Percentiles rank a stretch among this genome's conserved stretches.
These are phyloP conservation scores for Cryptococcus amylolentus DNA, from an alignment of 1,284 basidiomycete genomes.

Conservation along the genomic window DNA sequence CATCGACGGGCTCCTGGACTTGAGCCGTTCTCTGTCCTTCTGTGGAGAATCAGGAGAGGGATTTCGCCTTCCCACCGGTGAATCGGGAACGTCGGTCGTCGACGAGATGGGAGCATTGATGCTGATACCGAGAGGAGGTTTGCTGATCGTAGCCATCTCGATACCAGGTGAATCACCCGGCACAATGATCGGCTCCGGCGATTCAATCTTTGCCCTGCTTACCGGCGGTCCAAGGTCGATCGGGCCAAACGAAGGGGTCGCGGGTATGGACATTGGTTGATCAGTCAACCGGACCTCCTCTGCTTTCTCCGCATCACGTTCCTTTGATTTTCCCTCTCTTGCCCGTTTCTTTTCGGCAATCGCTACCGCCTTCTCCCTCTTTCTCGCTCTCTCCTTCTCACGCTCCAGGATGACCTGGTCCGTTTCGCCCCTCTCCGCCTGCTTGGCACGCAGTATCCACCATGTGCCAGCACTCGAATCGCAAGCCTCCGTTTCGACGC, in stretches of 20 bases:
- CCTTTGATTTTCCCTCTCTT: conserved; percentile 29
- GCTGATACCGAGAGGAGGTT: background rate
- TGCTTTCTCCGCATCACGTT: conserved; percentile 16
- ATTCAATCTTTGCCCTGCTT: conserved; percentile 1
- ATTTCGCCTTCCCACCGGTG: too few relatives aligned
- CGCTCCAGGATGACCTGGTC: conserved; percentile 37
- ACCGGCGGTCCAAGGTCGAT: conserved; percentile 20
- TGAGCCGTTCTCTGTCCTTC: conserved; percentile 47
- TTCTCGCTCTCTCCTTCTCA: conserved; percentile 23
- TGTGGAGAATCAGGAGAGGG: conserved; percentile 7
- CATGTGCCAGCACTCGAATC: conserved; percentile 87
- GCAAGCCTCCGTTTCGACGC: conserved; percentile 85
- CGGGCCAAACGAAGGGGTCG: conserved; percentile 12
- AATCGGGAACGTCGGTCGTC: too few relatives aligned
- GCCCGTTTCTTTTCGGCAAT: conserved; percentile 10
- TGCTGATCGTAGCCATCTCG: background rate
- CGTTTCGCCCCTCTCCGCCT: conserved; percentile 49
- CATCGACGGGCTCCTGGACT: conserved; percentile 73
- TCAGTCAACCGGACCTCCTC: conserved; percentile 1
- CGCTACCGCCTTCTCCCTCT: conserved; percentile 28
- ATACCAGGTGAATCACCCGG: background rate
- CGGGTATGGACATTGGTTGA: conserved; percentile 4
- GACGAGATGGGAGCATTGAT: background rate
- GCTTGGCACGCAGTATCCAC: conserved; percentile 90
- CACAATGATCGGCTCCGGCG: conserved; percentile 4